Evolutionary conservation across 179 eudicot genomes (phyloP), one percentile per base, ranked within the genome.

Genomic region (Silene coronaria): DNA sequence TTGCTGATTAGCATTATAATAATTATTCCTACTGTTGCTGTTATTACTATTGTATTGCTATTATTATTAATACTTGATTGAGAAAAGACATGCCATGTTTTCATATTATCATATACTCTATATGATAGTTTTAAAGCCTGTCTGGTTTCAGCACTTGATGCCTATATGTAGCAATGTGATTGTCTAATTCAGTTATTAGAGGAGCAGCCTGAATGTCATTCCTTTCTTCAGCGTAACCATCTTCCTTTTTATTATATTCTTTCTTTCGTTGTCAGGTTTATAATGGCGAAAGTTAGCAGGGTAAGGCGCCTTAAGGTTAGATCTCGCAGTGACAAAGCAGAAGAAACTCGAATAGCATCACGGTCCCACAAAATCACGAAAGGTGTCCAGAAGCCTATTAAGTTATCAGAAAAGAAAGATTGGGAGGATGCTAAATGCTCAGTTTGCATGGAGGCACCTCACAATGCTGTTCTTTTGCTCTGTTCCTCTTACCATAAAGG

Each of bases 391-490:
- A 86, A 83, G 71, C 75, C 73, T 13, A 67, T 67, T 28, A 83
- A 77, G 72, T 69, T 81, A 51, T 75, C 86, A 6, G 90, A 84
- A 73, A 90, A 87, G 82, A 92, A 86, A 78, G 96, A 90, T 59
- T 91, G 91, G 96, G 82, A 80, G 78, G 88, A 82, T 61, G 89
- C 90, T 51, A 85, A 78, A 55, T 92, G 97, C 86, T 86, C 97
- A 11, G 96, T 92, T 68, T 90, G 97, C 83, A 82, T 92, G 89
- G 97, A 92, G 80, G 80, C 81, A 62, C 97, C 96, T 76, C 97
- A 90, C 89, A 90, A 90, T 77, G 90, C 93, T 27, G 96, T 90
- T 64, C 93, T 92, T 73, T 84, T 92, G 61, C 96, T 92, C 36
- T 92, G 97, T 57, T 87, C 93, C 45, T 92, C 96, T 5, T 87